Conservation (phyloP, 2,329 filamentous ascomycete genomes). For the Septoria petroselini region DNA sequence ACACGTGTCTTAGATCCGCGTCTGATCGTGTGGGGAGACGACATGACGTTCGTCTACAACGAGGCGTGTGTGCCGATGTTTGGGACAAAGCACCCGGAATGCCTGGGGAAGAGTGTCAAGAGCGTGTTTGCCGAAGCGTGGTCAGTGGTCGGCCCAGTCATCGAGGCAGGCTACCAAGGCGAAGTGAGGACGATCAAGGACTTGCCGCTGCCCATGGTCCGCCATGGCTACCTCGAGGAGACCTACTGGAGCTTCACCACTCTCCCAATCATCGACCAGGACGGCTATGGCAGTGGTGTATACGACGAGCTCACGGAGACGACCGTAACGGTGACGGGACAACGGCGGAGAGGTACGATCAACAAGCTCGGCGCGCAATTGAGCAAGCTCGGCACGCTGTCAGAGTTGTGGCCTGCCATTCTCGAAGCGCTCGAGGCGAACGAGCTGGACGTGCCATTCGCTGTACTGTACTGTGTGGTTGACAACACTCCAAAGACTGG, state of each 20-base stretch:
- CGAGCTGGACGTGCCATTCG: conserved; percentile 30
- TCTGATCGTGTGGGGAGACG: conserved; percentile 36
- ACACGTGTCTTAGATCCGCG: conserved; percentile 24
- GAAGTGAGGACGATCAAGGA: conserved; percentile 22
- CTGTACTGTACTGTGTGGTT: conserved; percentile 28
- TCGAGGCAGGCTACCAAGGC: conserved; percentile 28
- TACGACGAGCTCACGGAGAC: conserved; percentile 32
- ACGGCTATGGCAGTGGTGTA: conserved; percentile 25
- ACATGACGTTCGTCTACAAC: conserved; percentile 36
- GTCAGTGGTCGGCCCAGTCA: conserved; percentile 22
- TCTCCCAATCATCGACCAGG: conserved; percentile 29
- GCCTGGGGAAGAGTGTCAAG: conserved; percentile 23
- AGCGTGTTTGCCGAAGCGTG: conserved; percentile 29
- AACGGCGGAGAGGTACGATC: conserved; percentile 26
- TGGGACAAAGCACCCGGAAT: conserved; percentile 28
- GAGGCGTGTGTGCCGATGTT: conserved; percentile 32
- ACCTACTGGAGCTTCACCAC: conserved; percentile 33
- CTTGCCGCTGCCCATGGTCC: conserved; percentile 27
- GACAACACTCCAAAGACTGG: conserved; percentile 21
- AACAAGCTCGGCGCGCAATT: conserved; percentile 23
- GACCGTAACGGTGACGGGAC: conserved; percentile 25
- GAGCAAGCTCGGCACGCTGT: conserved; percentile 18
- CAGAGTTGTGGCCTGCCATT: conserved; percentile 30
- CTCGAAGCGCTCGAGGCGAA: conserved; percentile 24
- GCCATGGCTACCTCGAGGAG: conserved; percentile 34